Evolutionary conservation across 371 early-diverging fungal species (phyloP), one percentile per base, ranked within the genome.

Genomic region (Saksenaea oblongispora): DNA sequence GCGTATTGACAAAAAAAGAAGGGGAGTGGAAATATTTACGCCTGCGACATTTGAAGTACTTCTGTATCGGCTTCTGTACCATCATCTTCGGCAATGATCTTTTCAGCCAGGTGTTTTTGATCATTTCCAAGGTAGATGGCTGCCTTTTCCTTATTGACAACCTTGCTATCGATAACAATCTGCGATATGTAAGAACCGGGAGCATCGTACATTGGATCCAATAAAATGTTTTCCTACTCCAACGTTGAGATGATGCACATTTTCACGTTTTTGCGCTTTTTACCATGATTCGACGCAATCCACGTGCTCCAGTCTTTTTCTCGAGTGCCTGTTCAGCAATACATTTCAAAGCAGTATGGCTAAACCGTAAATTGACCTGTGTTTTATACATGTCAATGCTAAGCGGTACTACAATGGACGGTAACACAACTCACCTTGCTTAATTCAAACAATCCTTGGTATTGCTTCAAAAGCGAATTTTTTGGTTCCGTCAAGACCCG

Each of bases 251-350:
- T 1, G 5, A 24, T 1, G 9, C 36, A 27, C 24, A 64, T 18
- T 1, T 24, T 24, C 4, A 18, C 7, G 8, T 11, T 22, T 0
- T 10, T n/a, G 11, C 8, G 5, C 8, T 10, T 34, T 35, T 64
- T 82, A 81, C 88, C 91, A 95, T 90, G 55, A 95, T 93, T 10
- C 93, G 77, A 39, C 95, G 82, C 58, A 96, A 73, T 5, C 96
- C 96, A 35, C 96, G 85, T 13, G 96, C 96, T 15, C 96, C 96
- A 0, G 94, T 95, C 62, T 91, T 89, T 65, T 92, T 93, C 62
- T 87, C 86, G 14, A 90, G 82, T 1, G 95, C 95, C 59, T 86
- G 82, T 39, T 84, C 73, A 8, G 94, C 95, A 59, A 96, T 88
- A 11, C 78, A 63, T 17, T 74, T 75, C 8, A 96, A 80, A 13